phyloP scores from a whole-genome alignment of 108 stramenopile species.

The Conticribra guillardii region DNA sequence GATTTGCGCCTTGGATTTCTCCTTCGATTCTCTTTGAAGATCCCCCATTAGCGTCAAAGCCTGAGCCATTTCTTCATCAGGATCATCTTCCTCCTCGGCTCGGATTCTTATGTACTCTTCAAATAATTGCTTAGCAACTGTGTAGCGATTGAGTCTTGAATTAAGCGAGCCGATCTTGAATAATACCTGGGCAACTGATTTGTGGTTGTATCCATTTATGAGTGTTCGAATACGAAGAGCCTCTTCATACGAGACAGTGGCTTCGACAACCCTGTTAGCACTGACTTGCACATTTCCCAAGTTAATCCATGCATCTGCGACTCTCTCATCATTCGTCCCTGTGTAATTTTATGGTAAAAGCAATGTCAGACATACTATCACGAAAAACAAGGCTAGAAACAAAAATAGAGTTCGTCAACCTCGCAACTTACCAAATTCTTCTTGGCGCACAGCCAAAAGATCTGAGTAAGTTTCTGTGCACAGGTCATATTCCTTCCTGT shows the following conservation, averaged over 20 bases:
- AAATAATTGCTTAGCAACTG: conserved; percentile 41
- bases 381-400: not conserved
- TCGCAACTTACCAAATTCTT: conserved; percentile 38
- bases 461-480: conserved; percentile 32
- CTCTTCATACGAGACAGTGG: conserved; percentile 48
- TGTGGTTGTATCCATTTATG: conserved; percentile 23
- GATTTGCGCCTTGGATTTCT: conserved; percentile 50
- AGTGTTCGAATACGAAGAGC: conserved; percentile 36
- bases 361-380: no score
- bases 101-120: conserved; percentile 54
- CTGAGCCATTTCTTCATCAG: conserved; percentile 52
- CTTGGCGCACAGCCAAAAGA: conserved; percentile 33
- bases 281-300: conserved; percentile 38
- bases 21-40: conserved; percentile 36
- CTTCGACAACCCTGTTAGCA: conserved; percentile 31
- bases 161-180: conserved; percentile 44
- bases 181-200: conserved; percentile 34
- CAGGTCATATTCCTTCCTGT: conserved; percentile 32
- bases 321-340: conserved; percentile 39
- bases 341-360: no score
- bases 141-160: conserved; percentile 27
- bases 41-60: conserved; percentile 48
- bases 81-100: conserved; percentile 42
- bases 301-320: conserved; percentile 46
- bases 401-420: no score